Base-by-base conservation (phyloP, 805 yeast species). In the Saturnispora kantuleensis region DNA sequence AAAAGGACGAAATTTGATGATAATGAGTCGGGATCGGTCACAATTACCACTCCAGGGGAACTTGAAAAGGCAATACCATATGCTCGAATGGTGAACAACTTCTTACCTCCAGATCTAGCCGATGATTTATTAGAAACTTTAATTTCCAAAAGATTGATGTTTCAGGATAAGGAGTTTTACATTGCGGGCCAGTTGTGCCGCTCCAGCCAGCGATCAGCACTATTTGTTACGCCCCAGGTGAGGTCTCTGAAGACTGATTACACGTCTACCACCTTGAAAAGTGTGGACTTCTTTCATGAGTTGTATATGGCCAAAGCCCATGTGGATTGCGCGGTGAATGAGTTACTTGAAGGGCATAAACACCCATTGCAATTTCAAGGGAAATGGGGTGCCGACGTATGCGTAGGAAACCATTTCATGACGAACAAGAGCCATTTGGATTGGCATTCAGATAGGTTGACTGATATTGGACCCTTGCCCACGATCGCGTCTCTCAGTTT, bases 361-460 rank as follows among this genome's bases (percentile, higher is more conserved):
- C 57, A 66, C 29, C 67, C 68, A 1, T 71, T 59, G 41, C 77
- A 77, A 50, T 49, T 52, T 26, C 50, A 50, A 31, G 48, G 49
- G 7, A 55, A 54, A 8, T 82, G 88, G 88, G 52, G 52, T 2
- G 75, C 76, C 12, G 71, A 73, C 44, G 59, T 74, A 10, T 76
- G 78, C 17, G 68, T 81, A 4, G 73, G 74, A 15, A 84, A 84
- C 52, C 62, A 66, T 43, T 84, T 77, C 58, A 71, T 69, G 6
- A 61, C 64, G 5, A 67, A 71, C 8, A 60, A 65, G 5, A 73
- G 73, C 47, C 67, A 76, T 48, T 68, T 84, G 30, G 87, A 81
- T 41, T 83, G 80, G 76, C 94, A 84, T 57, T 78, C 88, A 2
- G 95, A 84, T 58, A 72, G 84, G 46, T 58, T 84, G 49, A 79